These are phyloP conservation scores for Lodderomyces margitis DNA, from an alignment of 1,139 yeast genomes.

Conservation along the genomic window DNA sequence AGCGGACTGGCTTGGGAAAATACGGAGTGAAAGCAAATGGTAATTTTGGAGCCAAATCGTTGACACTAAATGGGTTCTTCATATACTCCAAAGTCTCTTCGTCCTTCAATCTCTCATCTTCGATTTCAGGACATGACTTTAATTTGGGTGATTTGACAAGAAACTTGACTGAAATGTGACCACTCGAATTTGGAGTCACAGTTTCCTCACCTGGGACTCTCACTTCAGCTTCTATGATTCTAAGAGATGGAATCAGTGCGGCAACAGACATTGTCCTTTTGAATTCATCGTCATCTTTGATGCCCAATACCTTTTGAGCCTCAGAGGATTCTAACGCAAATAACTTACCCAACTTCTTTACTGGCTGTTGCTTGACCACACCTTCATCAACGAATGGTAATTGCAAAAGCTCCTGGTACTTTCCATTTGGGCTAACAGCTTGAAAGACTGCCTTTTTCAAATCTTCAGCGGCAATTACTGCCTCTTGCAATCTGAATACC, in stretches of 20 bases:
- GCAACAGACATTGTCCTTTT: slow-evolving; percentile 59
- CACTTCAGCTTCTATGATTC: slow-evolving; percentile 70
- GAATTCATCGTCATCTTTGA: slow-evolving; percentile 44
- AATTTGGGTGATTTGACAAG: slow-evolving; percentile 69
- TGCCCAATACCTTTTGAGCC: slow-evolving; percentile 56
- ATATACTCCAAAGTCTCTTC: slow-evolving; percentile 62
- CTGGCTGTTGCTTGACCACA: slow-evolving; percentile 41
- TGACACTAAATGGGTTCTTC: slow-evolving; percentile 68
- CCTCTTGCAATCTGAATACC: slow-evolving; percentile 70
- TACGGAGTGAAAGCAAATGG: slow-evolving; percentile 69
- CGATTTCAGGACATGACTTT: slow-evolving; percentile 54
- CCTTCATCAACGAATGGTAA: slow-evolving; percentile 66
- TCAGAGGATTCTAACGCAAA: slow-evolving; percentile 56
- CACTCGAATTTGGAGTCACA: slow-evolving; percentile 72
- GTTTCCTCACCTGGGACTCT: slow-evolving; percentile 81
- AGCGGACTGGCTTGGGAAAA: slow-evolving; percentile 58
- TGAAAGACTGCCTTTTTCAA: slow-evolving; percentile 74
- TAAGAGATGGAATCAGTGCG: slow-evolving; percentile 63
- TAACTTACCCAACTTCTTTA: slow-evolving; percentile 66
- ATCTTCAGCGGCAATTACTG: slow-evolving; percentile 60
- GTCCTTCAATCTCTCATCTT: slow-evolving; percentile 34
- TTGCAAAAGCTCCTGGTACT: slow-evolving; percentile 68
- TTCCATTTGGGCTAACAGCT: slow-evolving; percentile 64
- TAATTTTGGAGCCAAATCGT: slow-evolving; percentile 62
- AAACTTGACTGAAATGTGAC: slow-evolving; percentile 74